A percentile compares a stretch with the other conserved stretches of the same genome.
Evolutionary conservation across 2,329 filamentous ascomycete genomes (phyloP).

Genomic region (Talaromyces sp.): DNA sequence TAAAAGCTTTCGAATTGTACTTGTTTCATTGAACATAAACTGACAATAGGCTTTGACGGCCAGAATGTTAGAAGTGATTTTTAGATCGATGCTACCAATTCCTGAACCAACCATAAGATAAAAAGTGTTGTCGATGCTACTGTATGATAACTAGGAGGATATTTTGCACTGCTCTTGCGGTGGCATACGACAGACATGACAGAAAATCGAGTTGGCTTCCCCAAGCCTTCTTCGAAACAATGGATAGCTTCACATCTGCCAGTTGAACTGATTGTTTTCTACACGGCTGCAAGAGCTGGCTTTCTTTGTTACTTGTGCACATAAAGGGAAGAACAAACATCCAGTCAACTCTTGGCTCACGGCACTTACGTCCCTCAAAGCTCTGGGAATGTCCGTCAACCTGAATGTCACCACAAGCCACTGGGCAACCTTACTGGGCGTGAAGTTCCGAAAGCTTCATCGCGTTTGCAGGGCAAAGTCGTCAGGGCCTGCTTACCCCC

Average conservation of each 20-base stretch:
- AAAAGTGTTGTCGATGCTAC: not conserved
- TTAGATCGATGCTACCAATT: not conserved
- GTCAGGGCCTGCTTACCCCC: not conserved
- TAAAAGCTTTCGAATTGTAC: not conserved
- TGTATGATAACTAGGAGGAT: not conserved
- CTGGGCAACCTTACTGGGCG: not conserved
- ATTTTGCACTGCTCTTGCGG: too few relatives aligned
- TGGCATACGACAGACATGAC: not conserved
- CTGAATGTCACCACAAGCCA: not conserved
- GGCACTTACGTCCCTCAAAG: not conserved
- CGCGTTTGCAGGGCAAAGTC: not conserved
- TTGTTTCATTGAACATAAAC: slow-evolving; percentile 2
- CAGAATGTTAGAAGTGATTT: not conserved
- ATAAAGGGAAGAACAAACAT: not conserved
- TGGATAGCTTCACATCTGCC: not conserved
- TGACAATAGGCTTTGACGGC: not conserved
- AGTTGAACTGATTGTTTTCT: not conserved
- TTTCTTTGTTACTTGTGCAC: not conserved
- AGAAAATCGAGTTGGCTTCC: not conserved
- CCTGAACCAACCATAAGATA: not conserved
- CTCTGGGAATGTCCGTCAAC: not conserved
- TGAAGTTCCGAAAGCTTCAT: not conserved
- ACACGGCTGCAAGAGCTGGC: too few relatives aligned
- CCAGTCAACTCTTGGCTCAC: not conserved
- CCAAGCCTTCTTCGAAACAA: not conserved